Evolutionary conservation across 768 basidiomycete genomes (phyloP).

Genomic region (Tylopilus vinaceipallidus): DNA sequence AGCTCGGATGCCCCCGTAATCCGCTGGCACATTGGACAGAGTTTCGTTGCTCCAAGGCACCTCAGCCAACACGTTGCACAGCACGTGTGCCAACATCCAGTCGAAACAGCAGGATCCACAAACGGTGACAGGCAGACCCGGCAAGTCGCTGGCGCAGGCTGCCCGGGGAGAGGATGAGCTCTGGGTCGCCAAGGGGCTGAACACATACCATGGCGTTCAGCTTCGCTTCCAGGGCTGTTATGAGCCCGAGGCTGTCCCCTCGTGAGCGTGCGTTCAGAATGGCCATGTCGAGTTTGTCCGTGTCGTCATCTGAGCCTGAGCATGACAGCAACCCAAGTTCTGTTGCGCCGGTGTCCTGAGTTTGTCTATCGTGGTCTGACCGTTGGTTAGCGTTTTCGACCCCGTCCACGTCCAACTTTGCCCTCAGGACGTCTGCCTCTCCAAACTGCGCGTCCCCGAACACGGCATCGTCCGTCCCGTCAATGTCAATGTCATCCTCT

Average conservation of each 20-base stretch:
- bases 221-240: slow-evolving; percentile 61
- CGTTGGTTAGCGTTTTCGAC: slow-evolving; percentile 2
- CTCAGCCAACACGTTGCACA: slow-evolving; percentile 81
- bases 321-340: background rate
- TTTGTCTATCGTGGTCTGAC: slow-evolving; percentile 32
- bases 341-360: slow-evolving; percentile 26
- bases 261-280: slow-evolving; percentile 48
- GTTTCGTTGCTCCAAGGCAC: slow-evolving; percentile 78
- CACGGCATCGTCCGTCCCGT: slow-evolving; percentile 66
- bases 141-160: slow-evolving; percentile 42
- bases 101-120: slow-evolving; percentile 74
- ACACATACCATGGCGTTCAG: slow-evolving; percentile 51
- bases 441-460: slow-evolving; percentile 78
- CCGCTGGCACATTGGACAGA: slow-evolving; percentile 86
- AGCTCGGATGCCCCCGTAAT: slow-evolving; percentile 77
- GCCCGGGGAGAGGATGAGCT: slow-evolving; percentile 4
- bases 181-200: slow-evolving; percentile 31
- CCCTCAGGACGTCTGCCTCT: slow-evolving; percentile 59
- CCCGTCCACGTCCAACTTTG: slow-evolving; percentile 27
- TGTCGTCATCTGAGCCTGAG: slow-evolving; percentile 30
- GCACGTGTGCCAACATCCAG: slow-evolving; percentile 87
- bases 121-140: slow-evolving; percentile 82
- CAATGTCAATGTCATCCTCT: slow-evolving; percentile 79
- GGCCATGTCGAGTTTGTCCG: slow-evolving; percentile 46
- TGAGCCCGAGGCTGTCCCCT: slow-evolving; percentile 46